A percentile compares a stretch with the other conserved stretches of the same genome.
These are phyloP conservation scores for Tardiomyces blankii DNA, from an alignment of 1,139 yeast genomes.

Conservation along the genomic window DNA sequence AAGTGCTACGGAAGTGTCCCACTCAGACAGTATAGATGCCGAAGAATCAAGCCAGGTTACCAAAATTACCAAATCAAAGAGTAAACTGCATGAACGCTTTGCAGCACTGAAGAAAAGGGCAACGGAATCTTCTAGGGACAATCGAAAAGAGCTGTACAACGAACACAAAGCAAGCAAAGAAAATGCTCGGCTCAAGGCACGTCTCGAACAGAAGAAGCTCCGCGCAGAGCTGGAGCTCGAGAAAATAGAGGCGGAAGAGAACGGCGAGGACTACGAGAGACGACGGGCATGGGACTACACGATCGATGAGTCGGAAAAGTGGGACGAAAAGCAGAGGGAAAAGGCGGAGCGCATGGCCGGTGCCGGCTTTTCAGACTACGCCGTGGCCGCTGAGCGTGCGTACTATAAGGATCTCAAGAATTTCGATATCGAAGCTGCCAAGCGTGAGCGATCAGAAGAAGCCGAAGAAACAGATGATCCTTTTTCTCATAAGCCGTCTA, in stretches of 20 bases:
- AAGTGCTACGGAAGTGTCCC: too few species aligned
- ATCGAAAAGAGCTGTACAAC: conserved; percentile 32
- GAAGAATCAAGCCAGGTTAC: too few species aligned
- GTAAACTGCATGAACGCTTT: not conserved
- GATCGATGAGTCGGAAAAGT: conserved; percentile 54
- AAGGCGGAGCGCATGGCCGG: conserved; percentile 14
- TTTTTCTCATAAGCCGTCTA: conserved; percentile 26
- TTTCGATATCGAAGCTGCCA: not conserved
- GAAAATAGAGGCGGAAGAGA: conserved; percentile 28
- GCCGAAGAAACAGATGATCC: conserved; percentile 14
- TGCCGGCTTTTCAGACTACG: conserved; percentile 15
- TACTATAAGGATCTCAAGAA: conserved; percentile 1
- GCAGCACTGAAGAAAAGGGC: not conserved
- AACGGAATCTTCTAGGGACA: conserved; percentile 23
- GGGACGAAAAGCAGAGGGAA: conserved; percentile 39
- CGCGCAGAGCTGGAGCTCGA: conserved; percentile 32
- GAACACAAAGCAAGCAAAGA: conserved; percentile 29
- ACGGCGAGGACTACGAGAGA: conserved; percentile 33
- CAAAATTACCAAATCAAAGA: too few species aligned
- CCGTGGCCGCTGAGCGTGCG: conserved; percentile 12
- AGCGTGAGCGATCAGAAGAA: conserved; percentile 1
- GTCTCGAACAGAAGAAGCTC: conserved; percentile 25
- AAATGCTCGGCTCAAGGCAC: conserved; percentile 22
- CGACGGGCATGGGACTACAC: conserved; percentile 49
- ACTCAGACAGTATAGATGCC: too few species aligned